These are phyloP conservation scores for Coniochaeta sp. DNA, from an alignment of 2,329 filamentous ascomycete genomes.

Conservation along the genomic window DNA sequence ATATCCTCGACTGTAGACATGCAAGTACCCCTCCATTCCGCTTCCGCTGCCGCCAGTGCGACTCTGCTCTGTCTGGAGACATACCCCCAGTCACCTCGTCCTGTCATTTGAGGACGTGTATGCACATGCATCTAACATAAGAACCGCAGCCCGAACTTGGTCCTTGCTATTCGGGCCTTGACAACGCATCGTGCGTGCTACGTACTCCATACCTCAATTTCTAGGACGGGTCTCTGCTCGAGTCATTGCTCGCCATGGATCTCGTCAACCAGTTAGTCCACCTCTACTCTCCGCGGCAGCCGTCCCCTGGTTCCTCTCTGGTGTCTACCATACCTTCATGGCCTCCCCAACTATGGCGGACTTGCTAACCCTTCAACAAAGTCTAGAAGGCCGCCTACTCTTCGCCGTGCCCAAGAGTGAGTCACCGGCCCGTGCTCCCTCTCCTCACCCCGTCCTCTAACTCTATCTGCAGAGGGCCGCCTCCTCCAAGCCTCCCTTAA, in stretches of 20 bases:
- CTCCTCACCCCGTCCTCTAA: conserved; percentile 10
- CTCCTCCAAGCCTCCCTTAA: conserved; percentile 84
- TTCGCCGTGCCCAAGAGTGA: conserved; percentile 98
- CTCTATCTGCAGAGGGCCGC: conserved; percentile 65
- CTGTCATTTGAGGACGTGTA: background rate
- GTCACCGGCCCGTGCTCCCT: conserved; percentile 25
- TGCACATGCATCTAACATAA: background rate
- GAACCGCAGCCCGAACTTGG: background rate
- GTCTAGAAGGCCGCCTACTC: conserved; percentile 84
- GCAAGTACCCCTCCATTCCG: background rate
- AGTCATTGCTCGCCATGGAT: conserved; percentile 32
- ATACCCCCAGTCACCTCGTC: background rate
- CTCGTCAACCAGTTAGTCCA: conserved; percentile 43
- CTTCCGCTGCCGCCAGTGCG: background rate
- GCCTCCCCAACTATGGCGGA: conserved; percentile 20
- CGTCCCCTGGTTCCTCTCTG: conserved; percentile 1
- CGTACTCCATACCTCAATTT: background rate
- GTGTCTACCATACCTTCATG: background rate
- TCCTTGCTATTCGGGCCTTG: too few species aligned
- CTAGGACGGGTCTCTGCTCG: background rate
- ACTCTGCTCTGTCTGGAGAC: background rate
- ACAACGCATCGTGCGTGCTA: background rate
- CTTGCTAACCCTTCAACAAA: conserved; percentile 29
- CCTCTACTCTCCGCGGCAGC: conserved; percentile 3
- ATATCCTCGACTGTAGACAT: background rate